Evolutionary conservation across 495 filamentous ascomycete genomes (phyloP).

Genomic region (Trichoderma reesei): DNA sequence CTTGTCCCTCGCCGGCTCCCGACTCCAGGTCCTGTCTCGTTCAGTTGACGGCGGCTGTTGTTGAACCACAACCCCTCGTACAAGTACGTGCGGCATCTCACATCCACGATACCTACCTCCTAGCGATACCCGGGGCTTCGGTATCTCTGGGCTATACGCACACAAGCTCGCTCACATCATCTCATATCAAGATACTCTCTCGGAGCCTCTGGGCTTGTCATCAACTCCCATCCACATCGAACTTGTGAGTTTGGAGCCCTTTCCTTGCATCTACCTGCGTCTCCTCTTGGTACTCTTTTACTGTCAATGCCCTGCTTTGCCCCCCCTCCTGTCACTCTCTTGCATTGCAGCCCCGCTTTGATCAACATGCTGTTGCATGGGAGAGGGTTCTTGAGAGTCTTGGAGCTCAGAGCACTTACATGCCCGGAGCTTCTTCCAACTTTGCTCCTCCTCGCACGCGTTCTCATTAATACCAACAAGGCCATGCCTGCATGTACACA

Average conservation of each 20-base stretch:
- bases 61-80: not conserved
- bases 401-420: not conserved
- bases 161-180: not conserved
- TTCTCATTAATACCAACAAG: not conserved
- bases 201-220: not conserved
- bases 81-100: not conserved
- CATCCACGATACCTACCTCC: not conserved
- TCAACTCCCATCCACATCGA: not conserved
- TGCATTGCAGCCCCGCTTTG: conserved; percentile 1
- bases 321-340: not conserved
- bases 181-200: not conserved
- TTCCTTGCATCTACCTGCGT: not conserved
- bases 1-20: not conserved
- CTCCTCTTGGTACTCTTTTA: not conserved
- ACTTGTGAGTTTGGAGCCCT: not conserved
- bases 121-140: too few species aligned
- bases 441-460: not conserved
- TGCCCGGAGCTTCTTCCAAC: not conserved
- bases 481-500: not conserved
- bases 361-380: not conserved
- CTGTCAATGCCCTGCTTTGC: not conserved
- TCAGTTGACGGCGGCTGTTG: not conserved
- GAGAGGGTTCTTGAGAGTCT: not conserved
- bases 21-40: not conserved
- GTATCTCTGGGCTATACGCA: not conserved